phyloP scores from a whole-genome alignment of 352 stramenopile genomes.

The Phytophthora agathidicida region DNA sequence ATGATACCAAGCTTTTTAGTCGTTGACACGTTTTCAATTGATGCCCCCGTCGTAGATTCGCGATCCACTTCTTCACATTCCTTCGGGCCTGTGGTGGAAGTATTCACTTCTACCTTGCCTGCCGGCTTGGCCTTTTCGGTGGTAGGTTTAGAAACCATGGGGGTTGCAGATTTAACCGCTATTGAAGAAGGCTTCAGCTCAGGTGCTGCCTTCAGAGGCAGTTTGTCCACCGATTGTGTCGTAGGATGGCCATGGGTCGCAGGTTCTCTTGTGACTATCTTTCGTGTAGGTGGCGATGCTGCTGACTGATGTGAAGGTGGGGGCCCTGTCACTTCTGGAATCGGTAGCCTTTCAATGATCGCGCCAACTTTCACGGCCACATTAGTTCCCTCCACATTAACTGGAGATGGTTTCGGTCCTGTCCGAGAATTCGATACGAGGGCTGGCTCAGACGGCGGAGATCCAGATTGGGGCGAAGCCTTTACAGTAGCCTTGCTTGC shows the following conservation, averaged over 20 bases:
- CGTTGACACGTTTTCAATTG: not conserved
- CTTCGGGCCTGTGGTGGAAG: not conserved
- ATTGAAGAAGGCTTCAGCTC: not conserved
- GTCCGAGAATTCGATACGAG: not conserved
- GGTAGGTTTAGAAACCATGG: not conserved
- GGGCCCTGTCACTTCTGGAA: not conserved
- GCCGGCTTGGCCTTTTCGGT: not conserved
- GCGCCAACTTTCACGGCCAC: not conserved
- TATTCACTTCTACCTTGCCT: not conserved
- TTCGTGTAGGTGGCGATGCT: not conserved
- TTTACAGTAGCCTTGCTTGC: not conserved
- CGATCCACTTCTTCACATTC: not conserved
- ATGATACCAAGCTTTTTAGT: constrained; percentile 17
- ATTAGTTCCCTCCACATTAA: not conserved
- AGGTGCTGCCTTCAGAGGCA: not conserved
- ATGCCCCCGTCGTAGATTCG: not conserved
- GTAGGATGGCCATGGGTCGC: not conserved
- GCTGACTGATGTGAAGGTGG: not conserved
- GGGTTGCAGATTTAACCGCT: not conserved
- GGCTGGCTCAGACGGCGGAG: not conserved
- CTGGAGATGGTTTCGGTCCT: not conserved
- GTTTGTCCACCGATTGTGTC: not conserved
- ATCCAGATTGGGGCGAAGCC: not conserved
- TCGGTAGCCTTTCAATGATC: not conserved
- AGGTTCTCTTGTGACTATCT: not conserved